Percentiles rank a stretch among this genome's conserved stretches.
These are phyloP conservation scores for Penicillium nordicum DNA, from an alignment of 2,329 filamentous ascomycete genomes.

Conservation along the genomic window DNA sequence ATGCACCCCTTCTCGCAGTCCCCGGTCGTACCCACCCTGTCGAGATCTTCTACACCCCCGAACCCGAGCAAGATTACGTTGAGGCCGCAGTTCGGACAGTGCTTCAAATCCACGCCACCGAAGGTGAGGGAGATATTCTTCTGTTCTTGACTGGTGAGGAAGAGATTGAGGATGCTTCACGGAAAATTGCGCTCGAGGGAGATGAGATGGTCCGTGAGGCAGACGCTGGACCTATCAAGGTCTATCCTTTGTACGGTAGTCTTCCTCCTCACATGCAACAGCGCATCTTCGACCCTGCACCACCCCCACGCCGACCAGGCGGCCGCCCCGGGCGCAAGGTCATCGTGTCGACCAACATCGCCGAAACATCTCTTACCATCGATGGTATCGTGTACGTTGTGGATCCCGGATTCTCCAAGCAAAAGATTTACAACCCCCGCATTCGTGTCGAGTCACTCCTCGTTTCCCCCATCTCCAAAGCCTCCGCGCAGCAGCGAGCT, in stretches of 20 bases:
- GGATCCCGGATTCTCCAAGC: slow-evolving; percentile 98
- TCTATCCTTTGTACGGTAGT: slow-evolving; percentile 92
- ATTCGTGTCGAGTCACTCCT: slow-evolving; percentile 94
- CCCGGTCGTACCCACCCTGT: slow-evolving; percentile 94
- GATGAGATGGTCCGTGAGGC: slow-evolving; percentile 91
- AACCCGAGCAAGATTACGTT: slow-evolving; percentile 93
- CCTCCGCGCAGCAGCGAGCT: slow-evolving; percentile 92
- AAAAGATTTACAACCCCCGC: slow-evolving; percentile 97
- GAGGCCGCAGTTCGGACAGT: slow-evolving; percentile 94
- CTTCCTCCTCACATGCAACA: slow-evolving; percentile 91
- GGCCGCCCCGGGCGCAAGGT: slow-evolving; percentile 88
- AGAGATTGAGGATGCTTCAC: slow-evolving; percentile 93
- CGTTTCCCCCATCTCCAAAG: slow-evolving; percentile 97
- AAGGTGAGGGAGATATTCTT: slow-evolving; percentile 87
- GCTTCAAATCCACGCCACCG: slow-evolving; percentile 90
- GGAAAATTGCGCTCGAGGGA: slow-evolving; percentile 84
- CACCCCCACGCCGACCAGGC: slow-evolving; percentile 66
- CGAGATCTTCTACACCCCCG: slow-evolving; percentile 97
- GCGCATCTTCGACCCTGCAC: slow-evolving; percentile 88
- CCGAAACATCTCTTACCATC: slow-evolving; percentile 94
- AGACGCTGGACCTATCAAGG: slow-evolving; percentile 80
- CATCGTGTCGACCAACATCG: slow-evolving; percentile 95
- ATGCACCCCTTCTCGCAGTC: slow-evolving; percentile 88
- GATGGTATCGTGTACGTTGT: slow-evolving; percentile 99
- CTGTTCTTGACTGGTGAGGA: slow-evolving; percentile 97